Evolutionary conservation across 768 basidiomycete species (phyloP).

Genomic region (Guyanaporus albipodus): DNA sequence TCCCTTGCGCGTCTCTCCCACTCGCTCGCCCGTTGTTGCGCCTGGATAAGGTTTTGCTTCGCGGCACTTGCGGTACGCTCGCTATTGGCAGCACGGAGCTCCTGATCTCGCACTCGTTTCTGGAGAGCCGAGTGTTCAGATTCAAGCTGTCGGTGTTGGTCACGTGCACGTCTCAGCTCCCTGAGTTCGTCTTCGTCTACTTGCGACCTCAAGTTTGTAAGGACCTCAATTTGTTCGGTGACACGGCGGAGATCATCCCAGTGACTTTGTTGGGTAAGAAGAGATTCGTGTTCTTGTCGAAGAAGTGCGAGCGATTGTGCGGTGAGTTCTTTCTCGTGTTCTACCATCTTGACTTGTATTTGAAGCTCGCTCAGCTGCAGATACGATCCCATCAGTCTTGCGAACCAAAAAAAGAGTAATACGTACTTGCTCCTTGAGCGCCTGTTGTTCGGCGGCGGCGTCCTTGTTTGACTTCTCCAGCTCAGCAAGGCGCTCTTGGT

Average conservation of each 20-base stretch:
- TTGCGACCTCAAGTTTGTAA: constrained; percentile 58
- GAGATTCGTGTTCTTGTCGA: constrained; percentile 56
- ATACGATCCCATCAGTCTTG: not conserved
- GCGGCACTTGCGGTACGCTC: constrained; percentile 56
- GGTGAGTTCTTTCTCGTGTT: constrained; percentile 61
- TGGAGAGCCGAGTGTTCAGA: constrained; percentile 63
- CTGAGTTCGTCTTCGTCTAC: constrained; percentile 68
- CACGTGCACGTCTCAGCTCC: constrained; percentile 64
- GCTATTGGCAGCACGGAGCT: constrained; percentile 53
- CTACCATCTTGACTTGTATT: constrained; percentile 48
- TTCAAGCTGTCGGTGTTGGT: constrained; percentile 56
- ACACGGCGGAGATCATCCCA: constrained; percentile 75
- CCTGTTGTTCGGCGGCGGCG: constrained; percentile 50
- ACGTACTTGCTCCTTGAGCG: constrained; percentile 57
- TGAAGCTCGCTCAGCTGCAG: constrained; percentile 59
- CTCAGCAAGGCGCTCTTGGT: constrained; percentile 55
- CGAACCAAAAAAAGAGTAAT: not conserved
- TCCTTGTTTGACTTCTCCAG: constrained; percentile 62
- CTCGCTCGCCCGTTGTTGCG: constrained; percentile 74
- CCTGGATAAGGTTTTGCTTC: constrained; percentile 62
- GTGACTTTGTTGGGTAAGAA: constrained; percentile 60
- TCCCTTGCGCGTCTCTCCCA: constrained; percentile 80
- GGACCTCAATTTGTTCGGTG: constrained; percentile 67
- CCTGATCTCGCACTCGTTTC: constrained; percentile 71
- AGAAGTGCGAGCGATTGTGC: constrained; percentile 47